A percentile compares a stretch with the other conserved stretches of the same genome.
Evolutionary conservation across 208 protist genomes (phyloP).

Genomic region (Crithidia thermophila): DNA sequence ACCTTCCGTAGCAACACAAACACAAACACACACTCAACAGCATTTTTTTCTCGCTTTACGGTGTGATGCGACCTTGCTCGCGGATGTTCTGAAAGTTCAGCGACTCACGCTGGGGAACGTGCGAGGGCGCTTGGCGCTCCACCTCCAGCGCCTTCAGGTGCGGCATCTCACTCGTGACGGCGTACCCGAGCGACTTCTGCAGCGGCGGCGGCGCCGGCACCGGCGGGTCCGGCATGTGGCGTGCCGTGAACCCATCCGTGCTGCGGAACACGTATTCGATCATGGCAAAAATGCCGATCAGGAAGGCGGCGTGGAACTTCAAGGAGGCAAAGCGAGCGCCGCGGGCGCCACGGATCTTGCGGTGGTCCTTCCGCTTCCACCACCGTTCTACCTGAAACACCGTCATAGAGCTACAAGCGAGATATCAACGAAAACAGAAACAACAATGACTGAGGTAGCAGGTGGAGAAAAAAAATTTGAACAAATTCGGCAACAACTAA

Average conservation of each 20-base stretch:
- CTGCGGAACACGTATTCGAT: conserved; percentile 65
- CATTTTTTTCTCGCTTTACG: too few relatives aligned
- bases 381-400: conserved; percentile 42
- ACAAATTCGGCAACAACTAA: too few relatives aligned
- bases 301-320: conserved; percentile 54
- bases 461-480: neutral
- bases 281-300: conserved; percentile 37
- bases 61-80: neutral
- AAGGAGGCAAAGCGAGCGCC: conserved; percentile 58
- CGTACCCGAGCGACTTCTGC: conserved; percentile 41
- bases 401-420: too few relatives aligned
- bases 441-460: neutral
- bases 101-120: conserved; percentile 41
- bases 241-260: conserved; percentile 37
- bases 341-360: conserved; percentile 55
- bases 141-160: conserved; percentile 54
- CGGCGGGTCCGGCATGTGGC: conserved; percentile 47
- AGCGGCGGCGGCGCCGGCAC: conserved; percentile 67
- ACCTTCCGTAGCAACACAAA: too few relatives aligned
- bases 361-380: conserved; percentile 72
- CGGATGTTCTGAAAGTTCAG: conserved; percentile 12
- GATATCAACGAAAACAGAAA: neutral
- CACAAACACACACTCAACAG: too few relatives aligned
- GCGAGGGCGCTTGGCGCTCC: conserved; percentile 38
- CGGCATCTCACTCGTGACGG: conserved; percentile 67